phyloP scores from a whole-genome alignment of 257 asterid species.

The Solanum infundibuliforme region DNA sequence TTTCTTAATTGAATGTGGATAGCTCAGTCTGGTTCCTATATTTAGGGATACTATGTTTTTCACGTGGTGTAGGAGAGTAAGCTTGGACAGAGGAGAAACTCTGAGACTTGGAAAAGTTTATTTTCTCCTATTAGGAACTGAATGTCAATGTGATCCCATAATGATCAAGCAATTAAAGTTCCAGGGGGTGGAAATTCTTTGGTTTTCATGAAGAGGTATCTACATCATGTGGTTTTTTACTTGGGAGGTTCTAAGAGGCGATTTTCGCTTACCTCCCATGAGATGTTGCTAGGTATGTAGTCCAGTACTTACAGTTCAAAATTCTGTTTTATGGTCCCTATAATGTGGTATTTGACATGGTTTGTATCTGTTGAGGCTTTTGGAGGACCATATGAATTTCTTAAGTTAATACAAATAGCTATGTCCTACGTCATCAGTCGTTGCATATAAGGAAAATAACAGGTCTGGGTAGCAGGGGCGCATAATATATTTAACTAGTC shows the following conservation, averaged over 20 bases:
- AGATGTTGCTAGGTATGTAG: not conserved
- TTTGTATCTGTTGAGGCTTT: not conserved
- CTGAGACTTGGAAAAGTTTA: not conserved
- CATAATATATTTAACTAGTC: not conserved
- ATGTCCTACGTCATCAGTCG: not conserved
- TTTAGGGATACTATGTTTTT: not conserved
- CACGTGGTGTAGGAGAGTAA: not conserved
- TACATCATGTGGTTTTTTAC: not conserved
- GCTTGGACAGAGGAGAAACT: not conserved
- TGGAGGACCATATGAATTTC: not conserved
- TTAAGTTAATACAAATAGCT: not conserved
- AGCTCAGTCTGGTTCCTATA: not conserved
- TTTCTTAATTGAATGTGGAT: not conserved
- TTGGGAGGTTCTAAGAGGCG: not conserved
- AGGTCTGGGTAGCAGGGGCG: not conserved
- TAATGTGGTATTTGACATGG: not conserved
- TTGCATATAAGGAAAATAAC: not conserved
- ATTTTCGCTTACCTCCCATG: not conserved
- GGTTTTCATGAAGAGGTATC: not conserved
- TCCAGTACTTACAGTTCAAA: not conserved
- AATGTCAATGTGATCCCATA: not conserved
- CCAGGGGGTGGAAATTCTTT: not conserved
- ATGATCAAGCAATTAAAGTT: not conserved
- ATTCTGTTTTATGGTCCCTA: not conserved
- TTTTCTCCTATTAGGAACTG: not conserved